Evolutionary conservation across 192 early-diverging fungal species (phyloP).

Genomic region (Endogone sp.): DNA sequence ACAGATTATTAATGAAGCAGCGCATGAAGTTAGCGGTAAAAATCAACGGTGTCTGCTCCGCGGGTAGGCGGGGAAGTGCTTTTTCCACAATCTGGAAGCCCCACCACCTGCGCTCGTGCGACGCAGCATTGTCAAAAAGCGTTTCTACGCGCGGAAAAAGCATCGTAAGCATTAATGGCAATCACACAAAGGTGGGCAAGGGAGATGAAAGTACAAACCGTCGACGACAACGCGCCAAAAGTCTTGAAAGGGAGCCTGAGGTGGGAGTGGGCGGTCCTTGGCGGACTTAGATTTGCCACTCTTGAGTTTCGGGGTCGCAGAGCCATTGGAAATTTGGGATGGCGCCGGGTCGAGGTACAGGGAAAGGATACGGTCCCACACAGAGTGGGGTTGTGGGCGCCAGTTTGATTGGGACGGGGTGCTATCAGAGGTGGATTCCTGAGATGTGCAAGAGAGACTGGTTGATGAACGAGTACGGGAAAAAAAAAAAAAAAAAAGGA

Average conservation of each 20-base stretch:
- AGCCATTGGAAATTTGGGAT: slow-evolving; percentile 13
- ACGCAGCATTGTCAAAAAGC: slow-evolving; percentile 66
- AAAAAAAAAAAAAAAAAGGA: background rate
- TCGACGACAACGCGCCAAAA: slow-evolving; percentile 84
- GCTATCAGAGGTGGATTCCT: background rate
- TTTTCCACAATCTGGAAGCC: slow-evolving; percentile 82
- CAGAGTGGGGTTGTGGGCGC: slow-evolving; percentile 78
- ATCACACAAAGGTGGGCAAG: too few species aligned
- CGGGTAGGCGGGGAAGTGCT: slow-evolving; percentile 48
- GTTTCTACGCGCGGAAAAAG: too few species aligned
- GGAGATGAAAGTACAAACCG: slow-evolving; percentile 30
- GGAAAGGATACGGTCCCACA: slow-evolving; percentile 71
- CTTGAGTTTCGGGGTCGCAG: slow-evolving; percentile 28
- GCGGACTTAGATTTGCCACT: slow-evolving; percentile 14
- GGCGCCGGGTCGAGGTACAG: slow-evolving; percentile 39
- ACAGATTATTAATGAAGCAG: slow-evolving; percentile 81
- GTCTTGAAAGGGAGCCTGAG: slow-evolving; percentile 53
- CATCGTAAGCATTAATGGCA: too few species aligned
- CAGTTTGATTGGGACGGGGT: slow-evolving; percentile 43
- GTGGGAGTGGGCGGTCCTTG: slow-evolving; percentile 15
- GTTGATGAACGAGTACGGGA: background rate
- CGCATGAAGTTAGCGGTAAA: slow-evolving; percentile 86
- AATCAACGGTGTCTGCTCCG: slow-evolving; percentile 60
- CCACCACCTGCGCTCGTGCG: slow-evolving; percentile 86
- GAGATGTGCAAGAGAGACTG: background rate